Percentiles rank a stretch among this genome's conserved stretches.
Conservation (phyloP, 805 yeast genomes). For the Torulaspora franciscae region DNA sequence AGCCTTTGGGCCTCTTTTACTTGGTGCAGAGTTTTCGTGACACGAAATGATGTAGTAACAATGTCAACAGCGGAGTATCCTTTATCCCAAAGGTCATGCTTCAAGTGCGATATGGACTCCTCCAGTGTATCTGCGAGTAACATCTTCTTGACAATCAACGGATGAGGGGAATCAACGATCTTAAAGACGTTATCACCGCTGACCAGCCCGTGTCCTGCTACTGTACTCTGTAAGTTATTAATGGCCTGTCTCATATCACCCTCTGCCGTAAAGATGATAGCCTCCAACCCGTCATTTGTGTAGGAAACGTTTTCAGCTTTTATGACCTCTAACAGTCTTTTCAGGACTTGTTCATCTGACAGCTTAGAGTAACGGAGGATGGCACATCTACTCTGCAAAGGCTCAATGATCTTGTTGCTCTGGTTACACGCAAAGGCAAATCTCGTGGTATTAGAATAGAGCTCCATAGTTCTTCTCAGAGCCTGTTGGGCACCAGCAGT, state of each 20-base stretch:
- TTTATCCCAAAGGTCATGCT: constrained; percentile 68
- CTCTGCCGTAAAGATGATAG: constrained; percentile 89
- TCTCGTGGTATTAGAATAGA: constrained; percentile 90
- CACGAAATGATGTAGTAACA: constrained; percentile 84
- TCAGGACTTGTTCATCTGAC: constrained; percentile 78
- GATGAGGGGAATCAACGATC: constrained; percentile 96
- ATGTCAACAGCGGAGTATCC: constrained; percentile 94
- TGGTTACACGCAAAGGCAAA: constrained; percentile 99
- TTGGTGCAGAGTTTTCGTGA: constrained; percentile 68
- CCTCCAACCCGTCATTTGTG: constrained; percentile 87
- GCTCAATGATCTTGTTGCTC: constrained; percentile 91
- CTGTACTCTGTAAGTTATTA: constrained; percentile 89
- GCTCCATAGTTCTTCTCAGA: constrained; percentile 88
- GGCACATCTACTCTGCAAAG: constrained; percentile 94
- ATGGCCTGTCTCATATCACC: constrained; percentile 99
- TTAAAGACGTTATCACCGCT: constrained; percentile 88
- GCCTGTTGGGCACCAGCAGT: constrained; percentile 97
- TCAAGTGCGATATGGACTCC: constrained; percentile 55
- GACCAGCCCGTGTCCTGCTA: constrained; percentile 90
- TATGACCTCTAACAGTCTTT: constrained; percentile 66
- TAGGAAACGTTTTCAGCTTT: constrained; percentile 67
- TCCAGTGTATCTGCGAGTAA: constrained; percentile 56
- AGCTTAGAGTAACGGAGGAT: constrained; percentile 78
- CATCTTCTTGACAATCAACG: constrained; percentile 72
- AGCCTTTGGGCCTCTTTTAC: constrained; percentile 64